Evolutionary conservation across 2,329 filamentous ascomycete species (phyloP).

Genomic region (Aspergillus pseudoviridinutans): DNA sequence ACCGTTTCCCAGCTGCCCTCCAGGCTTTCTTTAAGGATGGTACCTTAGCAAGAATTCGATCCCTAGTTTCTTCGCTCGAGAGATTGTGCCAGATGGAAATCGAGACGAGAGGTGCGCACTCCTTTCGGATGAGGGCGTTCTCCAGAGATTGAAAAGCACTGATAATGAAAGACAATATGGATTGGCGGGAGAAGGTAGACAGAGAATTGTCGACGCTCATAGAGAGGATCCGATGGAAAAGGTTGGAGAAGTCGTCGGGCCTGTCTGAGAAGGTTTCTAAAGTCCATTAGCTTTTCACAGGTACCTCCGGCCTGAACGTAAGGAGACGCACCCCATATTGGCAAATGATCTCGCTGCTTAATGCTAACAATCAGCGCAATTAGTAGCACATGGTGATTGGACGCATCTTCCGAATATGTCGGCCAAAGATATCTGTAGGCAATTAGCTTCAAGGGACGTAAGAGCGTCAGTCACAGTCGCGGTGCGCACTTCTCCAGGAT

Average conservation of each 20-base stretch:
- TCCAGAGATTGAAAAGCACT: constrained; percentile 92
- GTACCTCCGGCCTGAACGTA: not conserved
- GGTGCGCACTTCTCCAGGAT: constrained; percentile 69
- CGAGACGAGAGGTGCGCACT: constrained; percentile 91
- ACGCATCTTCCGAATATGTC: constrained; percentile 80
- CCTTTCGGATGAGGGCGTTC: constrained; percentile 81
- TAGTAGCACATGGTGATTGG: constrained; percentile 86
- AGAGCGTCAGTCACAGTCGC: not conserved
- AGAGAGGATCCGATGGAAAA: constrained; percentile 86
- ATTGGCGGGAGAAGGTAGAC: constrained; percentile 64
- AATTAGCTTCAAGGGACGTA: constrained; percentile 15
- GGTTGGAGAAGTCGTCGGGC: constrained; percentile 75
- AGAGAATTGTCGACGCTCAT: constrained; percentile 73
- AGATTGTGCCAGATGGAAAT: constrained; percentile 96
- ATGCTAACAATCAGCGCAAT: constrained; percentile 82
- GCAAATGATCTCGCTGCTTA: constrained; percentile 80
- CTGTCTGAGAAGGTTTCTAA: constrained; percentile 71
- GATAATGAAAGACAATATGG: constrained; percentile 86
- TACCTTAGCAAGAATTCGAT: constrained; percentile 67
- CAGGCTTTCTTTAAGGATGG: constrained; percentile 82
- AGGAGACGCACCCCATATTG: constrained; percentile 62
- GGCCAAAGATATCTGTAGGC: constrained; percentile 83
- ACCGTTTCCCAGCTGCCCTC: constrained; percentile 81
- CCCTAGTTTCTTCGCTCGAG: constrained; percentile 69
- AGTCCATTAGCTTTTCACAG: constrained; percentile 26